A percentile compares a stretch with the other conserved stretches of the same genome.
phyloP scores from a whole-genome alignment of 768 basidiomycete genomes.

The Mycena belliarum region DNA sequence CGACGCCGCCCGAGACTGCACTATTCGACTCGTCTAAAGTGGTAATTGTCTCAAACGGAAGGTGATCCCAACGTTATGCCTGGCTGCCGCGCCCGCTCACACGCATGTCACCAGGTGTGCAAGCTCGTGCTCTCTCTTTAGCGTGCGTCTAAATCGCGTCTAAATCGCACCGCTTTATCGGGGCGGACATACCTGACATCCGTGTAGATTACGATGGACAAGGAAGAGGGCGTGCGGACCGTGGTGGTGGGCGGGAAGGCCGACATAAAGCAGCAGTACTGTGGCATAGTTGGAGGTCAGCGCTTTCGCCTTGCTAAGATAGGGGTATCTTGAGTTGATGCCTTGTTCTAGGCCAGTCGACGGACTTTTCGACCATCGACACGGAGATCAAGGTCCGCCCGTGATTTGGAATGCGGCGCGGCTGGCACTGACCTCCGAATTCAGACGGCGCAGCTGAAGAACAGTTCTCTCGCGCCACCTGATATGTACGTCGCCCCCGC shows the following conservation, averaged over 20 bases:
- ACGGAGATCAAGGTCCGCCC: constrained; percentile 53
- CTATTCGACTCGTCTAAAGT: constrained; percentile 52
- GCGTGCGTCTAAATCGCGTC: too few species aligned
- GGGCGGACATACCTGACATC: neutral
- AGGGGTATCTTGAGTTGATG: too few species aligned
- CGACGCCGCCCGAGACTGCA: constrained; percentile 41
- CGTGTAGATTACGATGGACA: constrained; percentile 57
- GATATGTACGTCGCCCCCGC: constrained; percentile 48
- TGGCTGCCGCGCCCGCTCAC: neutral
- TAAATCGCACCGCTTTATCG: neutral
- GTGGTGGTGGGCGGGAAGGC: constrained; percentile 55
- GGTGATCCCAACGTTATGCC: constrained; percentile 18
- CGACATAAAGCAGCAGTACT: constrained; percentile 52
- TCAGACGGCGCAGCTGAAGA: constrained; percentile 56
- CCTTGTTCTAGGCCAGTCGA: constrained; percentile 56
- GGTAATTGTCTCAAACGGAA: constrained; percentile 56
- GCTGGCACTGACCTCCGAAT: neutral
- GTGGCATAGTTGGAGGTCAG: constrained; percentile 54
- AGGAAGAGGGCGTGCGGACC: constrained; percentile 55
- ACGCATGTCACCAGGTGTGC: constrained; percentile 35
- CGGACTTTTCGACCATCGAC: constrained; percentile 57
- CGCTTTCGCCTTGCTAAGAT: neutral
- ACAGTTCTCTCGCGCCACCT: constrained; percentile 55
- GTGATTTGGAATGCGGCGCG: neutral
- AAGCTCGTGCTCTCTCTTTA: constrained; percentile 49